Evolutionary conservation across 345 rosid species (phyloP), one percentile per base, ranked within the genome.

Genomic region (Gossypioides kirkii): DNA sequence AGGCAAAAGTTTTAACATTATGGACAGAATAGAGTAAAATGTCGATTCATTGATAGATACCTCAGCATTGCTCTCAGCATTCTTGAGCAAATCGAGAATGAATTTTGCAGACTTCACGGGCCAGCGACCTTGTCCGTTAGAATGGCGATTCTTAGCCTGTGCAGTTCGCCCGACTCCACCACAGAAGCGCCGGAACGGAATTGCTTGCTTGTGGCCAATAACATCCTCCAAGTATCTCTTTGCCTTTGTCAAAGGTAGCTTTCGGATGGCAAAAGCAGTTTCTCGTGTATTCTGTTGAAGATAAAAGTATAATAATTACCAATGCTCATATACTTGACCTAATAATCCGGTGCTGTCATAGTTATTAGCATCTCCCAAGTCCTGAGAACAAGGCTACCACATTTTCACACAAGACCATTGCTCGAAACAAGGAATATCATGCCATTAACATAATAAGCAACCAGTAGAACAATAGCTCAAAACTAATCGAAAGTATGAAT

Each of bases 161-260:
- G 92, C 90, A 20, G 93, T 90, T 74, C 96, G 78, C 60, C 93
- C 97, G 38, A 88, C 89, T 56, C 97, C 93, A 42, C 91, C 11
- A 46, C 95, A 90, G 77, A 90, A 91, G 43, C 90, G 87, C 2
- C 87, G 76, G 87, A 91, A 91, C 10, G 93, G 92, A 63, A 89
- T 91, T 14, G 94, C 97, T 80, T 91, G 94, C 73, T 89, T 91
- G 86, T 89, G 94, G 56, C 75, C 86, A 68, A 87, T 61, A 67
- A 91, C 97, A 82, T 89, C 97, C 78, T 91, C 94, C 80, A 89
- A 72, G 83, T 91, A 87, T 73, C 87, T 81, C 76, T 91, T 91
- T 7, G 91, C 93, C 83, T 91, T 91, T 55, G 42, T 61, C 83
- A 91, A 83, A 16, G 89, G 75, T 82, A 89, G 55, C 84, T 86